phyloP scores from a whole-genome alignment of 169 alveolate species.

The Plasmodium berghei region DNA sequence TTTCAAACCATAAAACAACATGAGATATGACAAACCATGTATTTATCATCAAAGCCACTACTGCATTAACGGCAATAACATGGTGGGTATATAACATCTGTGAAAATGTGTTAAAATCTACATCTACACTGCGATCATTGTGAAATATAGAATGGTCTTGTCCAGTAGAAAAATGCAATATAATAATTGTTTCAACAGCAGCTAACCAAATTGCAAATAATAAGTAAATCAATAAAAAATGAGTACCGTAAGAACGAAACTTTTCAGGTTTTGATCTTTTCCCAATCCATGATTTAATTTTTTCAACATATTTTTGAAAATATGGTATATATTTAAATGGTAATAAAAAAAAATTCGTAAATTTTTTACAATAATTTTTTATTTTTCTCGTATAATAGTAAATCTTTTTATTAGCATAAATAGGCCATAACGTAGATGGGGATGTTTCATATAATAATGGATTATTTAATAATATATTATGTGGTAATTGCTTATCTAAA shows the following conservation, averaged over 20 bases:
- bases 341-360: constrained; percentile 10
- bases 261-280: constrained; percentile 77
- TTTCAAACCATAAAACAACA: constrained; percentile 76
- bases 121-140: constrained; percentile 55
- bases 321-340: constrained; percentile 61
- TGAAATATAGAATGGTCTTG: constrained; percentile 46
- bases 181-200: constrained; percentile 76
- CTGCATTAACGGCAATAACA: constrained; percentile 81
- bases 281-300: constrained; percentile 76
- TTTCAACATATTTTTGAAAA: constrained; percentile 27
- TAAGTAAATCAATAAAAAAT: constrained; percentile 77
- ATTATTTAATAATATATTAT: constrained; percentile 79
- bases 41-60: constrained; percentile 79
- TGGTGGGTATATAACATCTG: constrained; percentile 82
- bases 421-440: constrained; percentile 83
- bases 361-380: constrained; percentile 27
- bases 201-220: constrained; percentile 86
- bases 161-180: constrained; percentile 76
- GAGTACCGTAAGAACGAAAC: constrained; percentile 79
- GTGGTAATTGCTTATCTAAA: constrained; percentile 87
- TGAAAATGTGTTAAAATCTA: constrained; percentile 80
- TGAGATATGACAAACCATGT: constrained; percentile 81
- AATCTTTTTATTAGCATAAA: constrained; percentile 26
- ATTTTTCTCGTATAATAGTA: constrained; percentile 50
- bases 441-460: constrained; percentile 84